Evolutionary conservation across 768 basidiomycete species (phyloP), one percentile per base, ranked within the genome.

Genomic region (Royoungia palumana): DNA sequence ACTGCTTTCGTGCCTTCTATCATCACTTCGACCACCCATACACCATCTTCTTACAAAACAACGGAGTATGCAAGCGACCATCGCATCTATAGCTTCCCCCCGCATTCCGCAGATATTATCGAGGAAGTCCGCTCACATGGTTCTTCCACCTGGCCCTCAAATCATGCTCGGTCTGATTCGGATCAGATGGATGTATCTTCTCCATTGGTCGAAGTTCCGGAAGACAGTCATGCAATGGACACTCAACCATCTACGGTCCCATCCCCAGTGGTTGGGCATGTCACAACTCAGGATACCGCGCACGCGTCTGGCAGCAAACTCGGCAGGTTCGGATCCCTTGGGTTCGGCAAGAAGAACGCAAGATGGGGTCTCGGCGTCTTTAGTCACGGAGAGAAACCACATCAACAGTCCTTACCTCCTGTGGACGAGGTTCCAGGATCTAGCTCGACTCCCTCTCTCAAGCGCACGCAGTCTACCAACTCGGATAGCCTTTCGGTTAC

Each of bases 401-500:
- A 82, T 59, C 81, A 79, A 49, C 74, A 75, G 43, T 66, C 70
- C 6, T 70, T 89, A 8, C 80, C 87, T 32, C 85, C 87, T 30
- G 80, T 89, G 32, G 87, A 89, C 37, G 88, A 91, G 71, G 71
- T 79, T 17, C 79, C 80, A 12, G 73, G 78, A 20, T 70, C 75
- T 19, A 73, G 69, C 50, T 80, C 77, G 46, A 79, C 77, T 5
- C 77, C 84, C 22, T 82, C 83, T 4, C 79, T 88, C 64, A 91
- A 91, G 66, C 85, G 89, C 47, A 77, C 86, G 20, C 82, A 88
- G 56, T 87, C 89, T 16, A 80, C 82, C 20, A 87, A 88, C 60
- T 84, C 83, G 24, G 86, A 87, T 65, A 81, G 81, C 66, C 78
- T 71, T 39, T 87, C 86, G 8, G 60, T 83, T 42, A 78, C 20